phyloP scores from a whole-genome alignment of 345 rosid species.

The Gossypium bickii region DNA sequence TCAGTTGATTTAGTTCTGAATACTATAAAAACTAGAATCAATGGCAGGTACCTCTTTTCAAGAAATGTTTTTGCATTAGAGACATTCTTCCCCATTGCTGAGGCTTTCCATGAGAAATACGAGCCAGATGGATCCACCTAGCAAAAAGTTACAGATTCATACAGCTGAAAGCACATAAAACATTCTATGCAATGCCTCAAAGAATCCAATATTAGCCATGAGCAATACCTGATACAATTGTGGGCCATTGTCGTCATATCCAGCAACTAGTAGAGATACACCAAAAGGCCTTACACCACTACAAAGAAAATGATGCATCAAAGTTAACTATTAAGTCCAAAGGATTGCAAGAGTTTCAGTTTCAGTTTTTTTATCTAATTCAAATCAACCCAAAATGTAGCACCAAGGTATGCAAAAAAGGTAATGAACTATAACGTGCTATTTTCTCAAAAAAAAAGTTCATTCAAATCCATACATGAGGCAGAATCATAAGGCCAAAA shows the following conservation, averaged over 20 bases:
- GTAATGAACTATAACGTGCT: neutral
- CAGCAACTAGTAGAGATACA: slow-evolving; percentile 86
- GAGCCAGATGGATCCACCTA: slow-evolving; percentile 98
- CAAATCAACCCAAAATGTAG: neutral
- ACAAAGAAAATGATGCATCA: slow-evolving; percentile 10
- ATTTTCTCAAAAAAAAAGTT: neutral
- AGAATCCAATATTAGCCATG: neutral
- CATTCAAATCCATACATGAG: neutral
- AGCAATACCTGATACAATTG: slow-evolving; percentile 78
- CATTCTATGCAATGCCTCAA: neutral
- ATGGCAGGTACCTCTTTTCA: slow-evolving; percentile 63
- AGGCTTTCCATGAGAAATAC: slow-evolving; percentile 98
- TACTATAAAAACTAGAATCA: neutral
- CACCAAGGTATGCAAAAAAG: neutral
- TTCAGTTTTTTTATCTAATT: neutral
- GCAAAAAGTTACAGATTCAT: neutral
- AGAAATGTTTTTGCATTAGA: slow-evolving; percentile 93
- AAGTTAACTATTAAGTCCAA: neutral
- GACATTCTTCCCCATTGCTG: slow-evolving; percentile 96
- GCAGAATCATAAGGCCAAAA: neutral
- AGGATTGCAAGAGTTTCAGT: neutral
- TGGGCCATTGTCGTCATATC: slow-evolving; percentile 92
- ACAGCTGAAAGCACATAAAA: neutral
- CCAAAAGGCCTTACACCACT: slow-evolving; percentile 99
- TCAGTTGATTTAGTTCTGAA: neutral